phyloP scores from a whole-genome alignment of 495 filamentous ascomycete genomes.

The Umbilicaria muhlenbergii region DNA sequence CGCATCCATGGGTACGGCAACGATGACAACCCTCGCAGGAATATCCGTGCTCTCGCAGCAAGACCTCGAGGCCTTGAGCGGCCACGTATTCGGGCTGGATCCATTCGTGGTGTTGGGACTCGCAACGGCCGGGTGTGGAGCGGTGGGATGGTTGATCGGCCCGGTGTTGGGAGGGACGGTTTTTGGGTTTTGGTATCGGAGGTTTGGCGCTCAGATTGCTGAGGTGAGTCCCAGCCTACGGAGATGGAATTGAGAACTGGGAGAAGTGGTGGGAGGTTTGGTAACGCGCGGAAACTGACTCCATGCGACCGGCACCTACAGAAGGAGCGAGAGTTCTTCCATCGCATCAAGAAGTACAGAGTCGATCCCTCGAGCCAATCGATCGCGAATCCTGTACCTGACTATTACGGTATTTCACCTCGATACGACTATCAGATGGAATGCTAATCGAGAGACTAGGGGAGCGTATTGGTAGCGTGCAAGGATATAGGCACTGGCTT shows the following conservation, averaged over 20 bases:
- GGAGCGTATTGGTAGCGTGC: conserved; percentile 90
- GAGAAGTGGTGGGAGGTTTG: background rate
- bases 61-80: conserved; percentile 50
- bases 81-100: conserved; percentile 62
- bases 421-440: too few species aligned
- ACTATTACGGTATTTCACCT: conserved; percentile 31
- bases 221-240: conserved; percentile 30
- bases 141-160: conserved; percentile 70
- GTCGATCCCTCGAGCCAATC: conserved; percentile 68
- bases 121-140: conserved; percentile 54
- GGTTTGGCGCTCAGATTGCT: conserved; percentile 49
- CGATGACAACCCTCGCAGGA: conserved; percentile 41
- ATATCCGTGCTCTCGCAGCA: conserved; percentile 44
- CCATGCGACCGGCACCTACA: conserved; percentile 16
- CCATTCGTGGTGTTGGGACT: conserved; percentile 72
- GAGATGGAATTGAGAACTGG: background rate
- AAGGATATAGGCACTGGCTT: conserved; percentile 83
- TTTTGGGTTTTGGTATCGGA: conserved; percentile 56
- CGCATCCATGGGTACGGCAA: conserved; percentile 50
- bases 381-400: conserved; percentile 53
- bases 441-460: conserved; percentile 46
- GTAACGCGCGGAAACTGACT: conserved; percentile 1
- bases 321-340: conserved; percentile 90
- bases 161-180: conserved; percentile 61
- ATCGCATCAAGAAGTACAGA: conserved; percentile 70